Evolutionary conservation across 352 stramenopile species (phyloP).

Genomic region (Pythium vanterpoolii): DNA sequence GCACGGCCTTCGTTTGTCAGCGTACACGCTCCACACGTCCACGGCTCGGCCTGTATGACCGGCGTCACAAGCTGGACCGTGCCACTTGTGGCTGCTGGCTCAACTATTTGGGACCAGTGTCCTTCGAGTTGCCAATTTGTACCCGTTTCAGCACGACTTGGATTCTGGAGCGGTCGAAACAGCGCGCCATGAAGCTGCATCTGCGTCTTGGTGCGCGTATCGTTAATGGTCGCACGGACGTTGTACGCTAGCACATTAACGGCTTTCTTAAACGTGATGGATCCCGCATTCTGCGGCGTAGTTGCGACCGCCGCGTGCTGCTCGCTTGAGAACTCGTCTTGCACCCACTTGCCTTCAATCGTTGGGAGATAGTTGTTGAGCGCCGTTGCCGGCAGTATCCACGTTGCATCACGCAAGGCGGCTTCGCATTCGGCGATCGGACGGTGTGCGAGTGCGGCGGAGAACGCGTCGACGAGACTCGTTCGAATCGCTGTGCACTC

Average conservation of each 20-base stretch:
- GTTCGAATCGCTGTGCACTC: conserved; percentile 43
- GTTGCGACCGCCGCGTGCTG: conserved; percentile 35
- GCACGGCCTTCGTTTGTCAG: conserved; percentile 65
- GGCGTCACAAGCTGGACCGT: neutral
- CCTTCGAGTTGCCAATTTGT: conserved; percentile 63
- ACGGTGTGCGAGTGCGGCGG: conserved; percentile 25
- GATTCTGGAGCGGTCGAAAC: conserved; percentile 20
- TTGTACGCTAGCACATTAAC: conserved; percentile 62
- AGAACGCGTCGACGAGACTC: conserved; percentile 39
- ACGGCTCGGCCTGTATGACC: conserved; percentile 34
- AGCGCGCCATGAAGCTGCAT: conserved; percentile 63
- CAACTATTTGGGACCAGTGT: conserved; percentile 69
- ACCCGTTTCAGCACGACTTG: conserved; percentile 11
- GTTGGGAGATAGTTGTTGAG: conserved; percentile 49
- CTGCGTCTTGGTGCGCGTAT: conserved; percentile 34
- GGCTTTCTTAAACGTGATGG: conserved; percentile 54
- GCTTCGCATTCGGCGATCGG: conserved; percentile 19
- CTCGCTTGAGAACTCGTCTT: conserved; percentile 71
- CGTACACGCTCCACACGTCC: conserved; percentile 72
- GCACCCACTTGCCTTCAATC: conserved; percentile 77
- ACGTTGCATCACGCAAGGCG: conserved; percentile 49
- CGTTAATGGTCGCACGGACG: conserved; percentile 54
- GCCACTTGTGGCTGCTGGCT: conserved; percentile 4
- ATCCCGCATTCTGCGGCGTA: conserved; percentile 57
- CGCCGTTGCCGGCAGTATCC: conserved; percentile 44